Percentiles rank a stretch among this genome's conserved stretches.
These are phyloP conservation scores for Kazachstania martiniae DNA, from an alignment of 805 yeast genomes.

Conservation along the genomic window DNA sequence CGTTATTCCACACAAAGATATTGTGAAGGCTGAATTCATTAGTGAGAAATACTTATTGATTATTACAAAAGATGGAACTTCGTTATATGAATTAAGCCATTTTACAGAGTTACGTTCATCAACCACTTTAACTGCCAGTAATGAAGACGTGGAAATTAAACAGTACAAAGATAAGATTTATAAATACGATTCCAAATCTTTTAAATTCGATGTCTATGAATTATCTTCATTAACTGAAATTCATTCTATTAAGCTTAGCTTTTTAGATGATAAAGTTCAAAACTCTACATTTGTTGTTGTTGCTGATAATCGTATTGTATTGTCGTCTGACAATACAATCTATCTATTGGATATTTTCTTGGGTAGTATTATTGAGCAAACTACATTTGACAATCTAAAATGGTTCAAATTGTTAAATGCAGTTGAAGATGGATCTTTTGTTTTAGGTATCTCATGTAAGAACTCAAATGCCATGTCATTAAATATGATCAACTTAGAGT, in stretches of 20 bases:
- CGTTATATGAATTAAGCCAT: constrained; percentile 6
- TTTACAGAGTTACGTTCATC: constrained; percentile 7
- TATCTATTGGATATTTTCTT: constrained; percentile 20
- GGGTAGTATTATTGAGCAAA: constrained; percentile 6
- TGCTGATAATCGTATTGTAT: constrained; percentile 20
- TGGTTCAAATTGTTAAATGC: constrained; percentile 6
- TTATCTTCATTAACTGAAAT: constrained; percentile 5
- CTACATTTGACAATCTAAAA: constrained; percentile 4
- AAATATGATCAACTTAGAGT: constrained; percentile 34
- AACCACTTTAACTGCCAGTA: not conserved
- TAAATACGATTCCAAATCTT: constrained; percentile 1
- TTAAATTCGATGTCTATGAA: constrained; percentile 6
- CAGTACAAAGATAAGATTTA: constrained; percentile 5
- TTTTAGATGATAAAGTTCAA: constrained; percentile 6
- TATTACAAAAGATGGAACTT: constrained; percentile 2
- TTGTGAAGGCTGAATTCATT: constrained; percentile 6
- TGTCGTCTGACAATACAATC: constrained; percentile 20
- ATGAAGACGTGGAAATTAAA: constrained; percentile 1
- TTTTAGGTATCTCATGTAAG: constrained; percentile 5
- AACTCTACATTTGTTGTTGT: constrained; percentile 16
- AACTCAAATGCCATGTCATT: constrained; percentile 8
- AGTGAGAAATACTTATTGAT: constrained; percentile 5
- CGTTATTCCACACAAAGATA: constrained; percentile 5
- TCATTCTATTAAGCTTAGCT: constrained; percentile 16
- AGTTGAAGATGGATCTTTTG: constrained; percentile 6